These are phyloP conservation scores for Lentinula novae-zelandiae DNA, from an alignment of 1,284 basidiomycete genomes.

Conservation along the genomic window DNA sequence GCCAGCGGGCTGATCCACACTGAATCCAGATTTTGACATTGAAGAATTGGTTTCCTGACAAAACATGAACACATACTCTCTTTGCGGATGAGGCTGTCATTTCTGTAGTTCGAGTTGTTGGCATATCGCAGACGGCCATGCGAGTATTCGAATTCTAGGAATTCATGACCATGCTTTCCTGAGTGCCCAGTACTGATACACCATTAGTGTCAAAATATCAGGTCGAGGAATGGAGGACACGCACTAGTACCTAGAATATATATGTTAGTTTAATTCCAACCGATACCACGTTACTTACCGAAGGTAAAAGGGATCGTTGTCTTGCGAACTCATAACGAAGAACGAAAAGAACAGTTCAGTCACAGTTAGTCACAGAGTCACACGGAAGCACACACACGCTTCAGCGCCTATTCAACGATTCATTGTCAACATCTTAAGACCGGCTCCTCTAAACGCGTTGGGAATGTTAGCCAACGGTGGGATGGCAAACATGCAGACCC, in stretches of 20 bases:
- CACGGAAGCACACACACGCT: background rate
- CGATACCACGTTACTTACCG: conserved; percentile 44
- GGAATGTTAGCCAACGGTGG: background rate
- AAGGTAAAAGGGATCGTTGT: conserved; percentile 80
- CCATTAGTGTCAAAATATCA: background rate
- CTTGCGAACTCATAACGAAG: conserved; percentile 43
- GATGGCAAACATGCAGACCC: background rate
- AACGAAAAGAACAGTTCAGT: background rate
- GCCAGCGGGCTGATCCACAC: conserved; percentile 95
- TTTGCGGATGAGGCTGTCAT: conserved; percentile 72
- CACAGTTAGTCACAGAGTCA: background rate
- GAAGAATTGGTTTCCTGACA: background rate
- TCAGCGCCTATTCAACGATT: background rate
- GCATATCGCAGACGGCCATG: conserved; percentile 96
- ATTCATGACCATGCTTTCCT: conserved; percentile 95
- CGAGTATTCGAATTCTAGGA: conserved; percentile 97
- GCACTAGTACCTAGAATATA: conserved; percentile 76
- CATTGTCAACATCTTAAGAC: background rate
- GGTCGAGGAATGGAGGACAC: conserved; percentile 24
- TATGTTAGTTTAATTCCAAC: background rate
- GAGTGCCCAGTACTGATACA: conserved; percentile 83
- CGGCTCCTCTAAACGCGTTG: background rate
- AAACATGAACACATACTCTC: conserved; percentile 69
- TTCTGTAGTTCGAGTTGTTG: conserved; percentile 99
- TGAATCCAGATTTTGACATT: conserved; percentile 29